Base-by-base conservation (phyloP, 192 early-diverging fungal genomes). In the Podila minutissima region DNA sequence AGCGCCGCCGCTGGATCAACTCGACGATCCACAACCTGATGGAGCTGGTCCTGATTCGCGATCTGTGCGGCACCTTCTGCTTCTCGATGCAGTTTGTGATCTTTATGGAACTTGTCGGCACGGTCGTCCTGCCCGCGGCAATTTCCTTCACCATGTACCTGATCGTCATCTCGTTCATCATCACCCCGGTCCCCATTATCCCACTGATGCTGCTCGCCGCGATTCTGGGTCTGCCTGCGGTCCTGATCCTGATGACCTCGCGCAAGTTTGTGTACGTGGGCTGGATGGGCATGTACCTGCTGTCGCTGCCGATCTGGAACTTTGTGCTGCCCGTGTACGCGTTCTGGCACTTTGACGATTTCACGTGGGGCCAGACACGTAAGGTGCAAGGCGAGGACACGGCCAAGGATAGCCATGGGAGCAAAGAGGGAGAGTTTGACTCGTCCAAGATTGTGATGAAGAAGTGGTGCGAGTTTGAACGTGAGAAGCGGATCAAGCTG, bases 71-170 rank as follows among this genome's bases (percentile, higher is more conserved):
- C 4, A 93, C 91, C 9, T 97, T 95, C 81, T 96, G 93, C 68
- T 95, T 95, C 74, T 94, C 93, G 41, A 95, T 97, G 96, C 97
- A 98, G 89, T 98, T 98, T 84, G 91, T 97, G 53, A 92, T 99
- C 51, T 94, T 95, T 64, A 95, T 99, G 92, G 96, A 99, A 53
- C 86, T 99, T 32, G 85, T 97, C 37, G 96, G 96, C 35, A 98
- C 97, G 8, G 88, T 97, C 31, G 93, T 95, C 12, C 86, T 99
- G 19, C 97, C 97, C 0, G 97, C 96, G 20, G 96, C 97, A 58
- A 95, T 96, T 61, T 82, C 85, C 0, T 96, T 96, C 79, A 97
- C 95, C 2, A 50, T 96, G 46, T 97, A 97, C 75, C 83, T 97
- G 62, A 82, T 96, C 48, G 75, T 93, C 28, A 86, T 90, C 32